Evolutionary conservation across 768 basidiomycete species (phyloP).

Genomic region (Pleurotus platypus): DNA sequence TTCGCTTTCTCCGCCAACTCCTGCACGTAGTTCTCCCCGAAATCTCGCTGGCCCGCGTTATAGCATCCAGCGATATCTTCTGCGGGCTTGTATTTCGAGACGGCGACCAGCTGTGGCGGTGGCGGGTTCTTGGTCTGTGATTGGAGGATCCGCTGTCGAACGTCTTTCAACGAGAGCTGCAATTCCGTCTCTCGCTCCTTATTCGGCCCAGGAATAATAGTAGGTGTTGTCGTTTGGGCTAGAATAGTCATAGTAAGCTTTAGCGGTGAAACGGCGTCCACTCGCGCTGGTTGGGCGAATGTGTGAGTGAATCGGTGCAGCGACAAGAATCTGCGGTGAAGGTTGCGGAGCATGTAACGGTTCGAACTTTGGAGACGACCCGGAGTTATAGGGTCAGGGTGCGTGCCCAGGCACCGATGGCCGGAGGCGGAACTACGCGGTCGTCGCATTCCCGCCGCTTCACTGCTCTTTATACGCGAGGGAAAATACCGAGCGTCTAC

Average conservation of each 20-base stretch:
- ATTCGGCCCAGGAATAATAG: background rate
- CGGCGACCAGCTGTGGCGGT: slow-evolving; percentile 63
- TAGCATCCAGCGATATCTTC: slow-evolving; percentile 85
- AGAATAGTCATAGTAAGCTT: background rate
- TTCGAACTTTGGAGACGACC: background rate
- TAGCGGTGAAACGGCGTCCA: background rate
- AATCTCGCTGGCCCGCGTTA: slow-evolving; percentile 79
- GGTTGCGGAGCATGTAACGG: background rate
- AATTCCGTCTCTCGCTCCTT: background rate
- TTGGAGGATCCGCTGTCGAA: background rate
- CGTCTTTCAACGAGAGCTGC: background rate
- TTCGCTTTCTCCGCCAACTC: slow-evolving; percentile 86
- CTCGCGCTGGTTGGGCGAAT: background rate
- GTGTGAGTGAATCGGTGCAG: background rate
- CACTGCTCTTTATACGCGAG: too few relatives aligned
- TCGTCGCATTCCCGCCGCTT: too few relatives aligned
- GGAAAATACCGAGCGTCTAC: too few relatives aligned
- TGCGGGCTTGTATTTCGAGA: slow-evolving; percentile 91
- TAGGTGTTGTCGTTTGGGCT: background rate
- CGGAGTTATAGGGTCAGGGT: background rate
- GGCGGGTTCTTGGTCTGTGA: background rate
- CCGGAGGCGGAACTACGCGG: too few relatives aligned
- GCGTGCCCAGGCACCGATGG: background rate
- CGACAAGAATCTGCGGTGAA: background rate
- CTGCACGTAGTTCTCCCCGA: slow-evolving; percentile 97